Evolutionary conservation across 345 rosid species (phyloP).

Genomic region (Populus tremula): DNA sequence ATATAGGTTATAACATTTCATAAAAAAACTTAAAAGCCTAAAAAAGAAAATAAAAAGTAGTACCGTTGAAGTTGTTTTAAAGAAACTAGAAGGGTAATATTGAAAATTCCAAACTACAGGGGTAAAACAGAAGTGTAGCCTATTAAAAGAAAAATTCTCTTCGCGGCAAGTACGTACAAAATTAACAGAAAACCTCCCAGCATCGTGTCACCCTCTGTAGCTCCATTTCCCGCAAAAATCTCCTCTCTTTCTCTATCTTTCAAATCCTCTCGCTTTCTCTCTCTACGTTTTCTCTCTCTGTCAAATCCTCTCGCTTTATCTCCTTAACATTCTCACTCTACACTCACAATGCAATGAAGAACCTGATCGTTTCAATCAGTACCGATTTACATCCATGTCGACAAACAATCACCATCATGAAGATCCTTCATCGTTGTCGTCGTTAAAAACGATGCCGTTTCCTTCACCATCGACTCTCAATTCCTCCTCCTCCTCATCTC

Average conservation of each 20-base stretch:
- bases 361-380: not conserved
- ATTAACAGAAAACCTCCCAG: not conserved
- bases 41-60: too few relatives aligned
- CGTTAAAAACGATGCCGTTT: constrained; percentile 5
- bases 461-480: constrained; percentile 14
- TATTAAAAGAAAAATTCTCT: not conserved
- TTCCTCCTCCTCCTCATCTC: constrained; percentile 18
- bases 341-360: constrained; percentile 18
- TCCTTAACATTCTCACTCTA: not conserved
- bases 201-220: constrained; percentile 26
- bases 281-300: not conserved
- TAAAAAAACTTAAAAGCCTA: too few relatives aligned
- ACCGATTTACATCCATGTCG: not conserved
- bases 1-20: too few relatives aligned
- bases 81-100: not conserved
- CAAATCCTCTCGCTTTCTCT: not conserved
- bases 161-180: constrained; percentile 5
- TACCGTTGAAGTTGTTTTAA: too few relatives aligned
- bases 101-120: not conserved
- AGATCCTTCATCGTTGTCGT: constrained; percentile 1
- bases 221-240: constrained; percentile 63
- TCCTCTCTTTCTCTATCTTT: constrained; percentile 18
- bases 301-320: constrained; percentile 7
- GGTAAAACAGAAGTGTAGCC: not conserved
- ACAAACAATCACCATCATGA: not conserved